Evolutionary conservation across 1,284 basidiomycete species (phyloP).

Genomic region (Leccinum insigne): DNA sequence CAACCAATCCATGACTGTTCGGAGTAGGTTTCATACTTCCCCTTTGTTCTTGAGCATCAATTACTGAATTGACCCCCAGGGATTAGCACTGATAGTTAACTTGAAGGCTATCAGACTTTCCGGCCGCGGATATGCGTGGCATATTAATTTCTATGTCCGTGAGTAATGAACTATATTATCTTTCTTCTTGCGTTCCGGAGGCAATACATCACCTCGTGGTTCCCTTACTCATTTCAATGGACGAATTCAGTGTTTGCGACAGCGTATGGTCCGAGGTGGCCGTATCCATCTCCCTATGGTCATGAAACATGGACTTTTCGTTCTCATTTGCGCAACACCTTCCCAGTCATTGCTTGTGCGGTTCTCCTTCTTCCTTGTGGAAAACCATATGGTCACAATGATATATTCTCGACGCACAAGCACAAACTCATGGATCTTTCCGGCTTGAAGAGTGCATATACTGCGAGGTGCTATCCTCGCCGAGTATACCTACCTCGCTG

Average conservation of each 20-base stretch:
- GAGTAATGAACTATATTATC: background rate
- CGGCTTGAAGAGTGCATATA: background rate
- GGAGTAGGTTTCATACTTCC: background rate
- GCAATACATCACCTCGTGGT: background rate
- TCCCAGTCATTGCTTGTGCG: background rate
- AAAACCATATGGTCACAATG: background rate
- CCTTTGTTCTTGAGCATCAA: background rate
- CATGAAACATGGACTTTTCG: background rate
- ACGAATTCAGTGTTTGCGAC: background rate
- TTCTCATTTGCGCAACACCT: background rate
- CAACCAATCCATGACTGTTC: background rate
- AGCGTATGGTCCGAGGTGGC: background rate
- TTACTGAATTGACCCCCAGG: background rate
- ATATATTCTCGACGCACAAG: background rate
- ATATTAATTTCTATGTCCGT: background rate
- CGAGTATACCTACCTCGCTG: background rate
- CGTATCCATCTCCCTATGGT: background rate
- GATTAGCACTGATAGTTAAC: background rate
- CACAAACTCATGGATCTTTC: background rate
- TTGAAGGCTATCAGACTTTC: background rate
- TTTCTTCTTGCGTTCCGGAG: background rate
- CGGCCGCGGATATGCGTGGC: background rate
- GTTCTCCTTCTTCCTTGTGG: background rate
- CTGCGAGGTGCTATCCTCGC: background rate
- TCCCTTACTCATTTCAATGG: background rate